Evolutionary conservation across 2,329 filamentous ascomycete species (phyloP).

Genomic region (Phaeoacremonium minimum): DNA sequence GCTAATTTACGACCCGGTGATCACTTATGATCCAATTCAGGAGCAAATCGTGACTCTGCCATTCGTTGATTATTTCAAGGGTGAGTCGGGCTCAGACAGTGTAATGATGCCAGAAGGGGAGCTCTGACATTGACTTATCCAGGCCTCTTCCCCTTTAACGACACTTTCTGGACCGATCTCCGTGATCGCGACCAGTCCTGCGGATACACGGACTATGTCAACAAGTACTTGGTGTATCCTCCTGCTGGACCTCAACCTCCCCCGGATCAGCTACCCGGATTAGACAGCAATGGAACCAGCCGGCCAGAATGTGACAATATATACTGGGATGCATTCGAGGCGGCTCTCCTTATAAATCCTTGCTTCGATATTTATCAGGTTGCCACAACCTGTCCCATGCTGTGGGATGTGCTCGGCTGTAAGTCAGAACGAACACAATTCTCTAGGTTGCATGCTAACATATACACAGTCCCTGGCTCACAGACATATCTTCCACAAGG

Average conservation of each 20-base stretch:
- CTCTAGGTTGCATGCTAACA: slow-evolving; percentile 1
- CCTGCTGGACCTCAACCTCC: slow-evolving; percentile 56
- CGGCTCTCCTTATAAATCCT: slow-evolving; percentile 58
- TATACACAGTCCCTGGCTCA: slow-evolving; percentile 50
- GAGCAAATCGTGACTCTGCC: slow-evolving; percentile 44
- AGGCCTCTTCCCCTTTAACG: slow-evolving; percentile 59
- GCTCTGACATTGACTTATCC: no score
- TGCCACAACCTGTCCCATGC: slow-evolving; percentile 64
- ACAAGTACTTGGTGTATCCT: slow-evolving; percentile 64
- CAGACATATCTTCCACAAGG: slow-evolving; percentile 60
- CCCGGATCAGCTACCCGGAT: slow-evolving; percentile 31
- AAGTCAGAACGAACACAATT: background rate
- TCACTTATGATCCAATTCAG: slow-evolving; percentile 45
- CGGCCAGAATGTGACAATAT: slow-evolving; percentile 50
- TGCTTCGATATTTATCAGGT: slow-evolving; percentile 79
- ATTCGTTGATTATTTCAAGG: slow-evolving; percentile 51
- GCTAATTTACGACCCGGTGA: slow-evolving; percentile 68
- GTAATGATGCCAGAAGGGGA: no score
- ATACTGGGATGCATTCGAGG: slow-evolving; percentile 50
- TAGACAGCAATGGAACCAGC: slow-evolving; percentile 24
- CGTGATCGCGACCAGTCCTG: slow-evolving; percentile 50
- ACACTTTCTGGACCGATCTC: slow-evolving; percentile 48
- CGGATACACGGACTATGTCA: slow-evolving; percentile 57
- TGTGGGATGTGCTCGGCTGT: slow-evolving; percentile 64
- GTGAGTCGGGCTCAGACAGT: no score